Conservation (phyloP, 306 rosid species). For the Quercus dentata region DNA sequence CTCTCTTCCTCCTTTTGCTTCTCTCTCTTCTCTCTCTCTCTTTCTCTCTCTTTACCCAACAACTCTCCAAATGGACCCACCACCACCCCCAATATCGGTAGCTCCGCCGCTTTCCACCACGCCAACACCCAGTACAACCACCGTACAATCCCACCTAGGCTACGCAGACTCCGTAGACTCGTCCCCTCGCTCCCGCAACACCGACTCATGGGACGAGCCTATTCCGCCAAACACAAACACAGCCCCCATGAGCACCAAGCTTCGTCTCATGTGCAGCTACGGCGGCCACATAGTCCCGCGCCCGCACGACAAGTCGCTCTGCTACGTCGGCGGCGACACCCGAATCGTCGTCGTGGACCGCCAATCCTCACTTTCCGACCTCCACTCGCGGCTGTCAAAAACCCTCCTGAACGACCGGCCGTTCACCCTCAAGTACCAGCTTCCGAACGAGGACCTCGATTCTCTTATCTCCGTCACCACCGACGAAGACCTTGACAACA, state of each 20-base stretch:
- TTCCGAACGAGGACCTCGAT: constrained; percentile 91
- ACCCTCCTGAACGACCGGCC: constrained; percentile 58
- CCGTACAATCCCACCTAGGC: constrained; percentile 32
- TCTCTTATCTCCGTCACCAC: constrained; percentile 85
- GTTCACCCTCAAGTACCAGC: constrained; percentile 85
- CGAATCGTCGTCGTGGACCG: constrained; percentile 83
- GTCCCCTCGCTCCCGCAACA: constrained; percentile 80
- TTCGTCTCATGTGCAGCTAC: constrained; percentile 96
- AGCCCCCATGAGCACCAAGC: constrained; percentile 29
- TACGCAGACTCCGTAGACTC: constrained; percentile 77
- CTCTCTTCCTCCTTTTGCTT: not conserved
- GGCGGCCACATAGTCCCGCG: constrained; percentile 97
- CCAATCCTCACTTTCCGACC: constrained; percentile 58
- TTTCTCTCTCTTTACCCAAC: not conserved
- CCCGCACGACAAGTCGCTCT: constrained; percentile 90
- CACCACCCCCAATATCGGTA: not conserved
- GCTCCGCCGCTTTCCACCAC: constrained; percentile 34
- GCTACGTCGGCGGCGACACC: constrained; percentile 93
- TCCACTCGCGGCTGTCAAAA: constrained; percentile 68
- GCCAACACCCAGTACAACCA: constrained; percentile 15
- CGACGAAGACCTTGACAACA: constrained; percentile 91
- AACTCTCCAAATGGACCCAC: constrained; percentile 39
- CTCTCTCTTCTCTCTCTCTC: constrained; percentile 1
- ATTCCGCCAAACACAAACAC: constrained; percentile 25
- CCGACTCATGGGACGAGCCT: constrained; percentile 84